Percentiles rank a stretch among this genome's conserved stretches.
Evolutionary conservation across 495 filamentous ascomycete species (phyloP).

Genomic region (Penicillium goetzii): DNA sequence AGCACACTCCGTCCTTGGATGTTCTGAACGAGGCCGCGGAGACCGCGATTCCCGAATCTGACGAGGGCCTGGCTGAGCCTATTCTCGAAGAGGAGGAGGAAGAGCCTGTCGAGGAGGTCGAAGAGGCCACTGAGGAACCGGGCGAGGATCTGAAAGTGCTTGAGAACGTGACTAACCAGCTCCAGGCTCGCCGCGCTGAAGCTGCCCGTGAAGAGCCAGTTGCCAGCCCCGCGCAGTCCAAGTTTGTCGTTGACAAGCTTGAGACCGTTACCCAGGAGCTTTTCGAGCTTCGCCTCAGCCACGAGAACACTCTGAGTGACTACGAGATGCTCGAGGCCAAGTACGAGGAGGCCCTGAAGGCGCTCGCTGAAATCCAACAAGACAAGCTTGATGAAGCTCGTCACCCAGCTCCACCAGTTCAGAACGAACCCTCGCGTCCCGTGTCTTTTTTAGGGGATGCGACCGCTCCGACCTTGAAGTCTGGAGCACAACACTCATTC

Average conservation of each 20-base stretch:
- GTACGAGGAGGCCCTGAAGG: slow-evolving; percentile 85
- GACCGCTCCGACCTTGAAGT: slow-evolving; percentile 66
- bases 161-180: slow-evolving; percentile 36
- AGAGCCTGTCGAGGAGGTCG: slow-evolving; percentile 29
- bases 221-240: slow-evolving; percentile 77
- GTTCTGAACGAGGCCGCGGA: slow-evolving; percentile 55
- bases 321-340: slow-evolving; percentile 83
- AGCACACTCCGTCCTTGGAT: slow-evolving; percentile 46
- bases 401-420: slow-evolving; percentile 55
- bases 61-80: slow-evolving; percentile 53
- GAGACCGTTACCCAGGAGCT: slow-evolving; percentile 92
- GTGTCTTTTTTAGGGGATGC: slow-evolving; percentile 86
- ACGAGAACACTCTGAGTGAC: slow-evolving; percentile 81
- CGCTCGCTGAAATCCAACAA: slow-evolving; percentile 75
- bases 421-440: slow-evolving; percentile 66
- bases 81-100: slow-evolving; percentile 55
- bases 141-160: slow-evolving; percentile 40
- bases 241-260: slow-evolving; percentile 89
- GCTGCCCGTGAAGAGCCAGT: slow-evolving; percentile 35
- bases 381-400: slow-evolving; percentile 83
- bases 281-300: slow-evolving; percentile 84
- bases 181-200: slow-evolving; percentile 30
- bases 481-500: slow-evolving; percentile 79
- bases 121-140: slow-evolving; percentile 12
- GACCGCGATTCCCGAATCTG: slow-evolving; percentile 59